Conservation (phyloP, 73 alveolate genomes). For the Uronychia binucleata region DNA sequence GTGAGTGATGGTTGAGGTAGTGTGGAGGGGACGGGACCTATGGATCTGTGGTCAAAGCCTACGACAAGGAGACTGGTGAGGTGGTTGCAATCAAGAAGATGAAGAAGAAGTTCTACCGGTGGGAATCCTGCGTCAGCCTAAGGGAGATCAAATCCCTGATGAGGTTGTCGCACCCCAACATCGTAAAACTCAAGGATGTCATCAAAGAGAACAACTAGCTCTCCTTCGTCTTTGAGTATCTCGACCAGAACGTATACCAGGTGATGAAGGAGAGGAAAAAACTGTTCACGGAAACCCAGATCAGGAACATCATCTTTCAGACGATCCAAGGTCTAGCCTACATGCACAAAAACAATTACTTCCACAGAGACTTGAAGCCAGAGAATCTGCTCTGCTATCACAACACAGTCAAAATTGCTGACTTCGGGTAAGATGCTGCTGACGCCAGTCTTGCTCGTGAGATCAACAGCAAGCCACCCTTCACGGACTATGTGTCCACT, state of each 20-base stretch:
- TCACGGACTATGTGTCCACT: slow-evolving; percentile 92
- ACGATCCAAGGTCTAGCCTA: slow-evolving; percentile 92
- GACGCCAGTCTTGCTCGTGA: slow-evolving; percentile 81
- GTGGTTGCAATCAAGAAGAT: slow-evolving; percentile 88
- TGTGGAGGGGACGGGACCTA: slow-evolving; percentile 82
- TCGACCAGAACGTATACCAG: slow-evolving; percentile 94
- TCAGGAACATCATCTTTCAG: slow-evolving; percentile 92
- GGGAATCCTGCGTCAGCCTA: slow-evolving; percentile 64
- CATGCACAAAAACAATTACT: slow-evolving; percentile 82
- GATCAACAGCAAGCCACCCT: slow-evolving; percentile 93
- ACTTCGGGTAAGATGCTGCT: slow-evolving; percentile 79
- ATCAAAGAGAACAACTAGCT: slow-evolving; percentile 84
- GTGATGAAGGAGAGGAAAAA: slow-evolving; percentile 91
- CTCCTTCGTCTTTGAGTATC: slow-evolving; percentile 98
- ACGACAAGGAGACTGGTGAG: slow-evolving; percentile 81
- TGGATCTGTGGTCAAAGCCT: slow-evolving; percentile 88
- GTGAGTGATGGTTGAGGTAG: slow-evolving; percentile 45
- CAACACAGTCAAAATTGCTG: slow-evolving; percentile 93
- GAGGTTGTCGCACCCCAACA: slow-evolving; percentile 84
- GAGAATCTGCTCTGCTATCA: slow-evolving; percentile 84
- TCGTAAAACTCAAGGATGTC: slow-evolving; percentile 82
- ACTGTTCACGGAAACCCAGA: slow-evolving; percentile 89
- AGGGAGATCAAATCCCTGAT: slow-evolving; percentile 64
- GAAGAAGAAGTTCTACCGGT: slow-evolving; percentile 80
- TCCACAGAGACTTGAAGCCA: slow-evolving; percentile 86